Evolutionary conservation across 768 basidiomycete species (phyloP).

Genomic region (Leccinum longicurvipes): DNA sequence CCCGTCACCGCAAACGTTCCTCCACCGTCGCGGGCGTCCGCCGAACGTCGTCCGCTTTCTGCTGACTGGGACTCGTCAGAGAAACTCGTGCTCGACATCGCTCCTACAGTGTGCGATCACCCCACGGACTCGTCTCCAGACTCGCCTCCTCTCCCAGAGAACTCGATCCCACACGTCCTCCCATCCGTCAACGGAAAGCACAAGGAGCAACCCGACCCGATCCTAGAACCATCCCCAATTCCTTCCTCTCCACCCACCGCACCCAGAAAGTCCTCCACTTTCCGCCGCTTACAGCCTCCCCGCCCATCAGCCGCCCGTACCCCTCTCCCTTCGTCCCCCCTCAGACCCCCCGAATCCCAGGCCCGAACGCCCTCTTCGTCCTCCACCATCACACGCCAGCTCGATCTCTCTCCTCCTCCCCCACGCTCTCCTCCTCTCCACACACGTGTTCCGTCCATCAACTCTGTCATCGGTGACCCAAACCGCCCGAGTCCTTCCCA

Average conservation of each 20-base stretch:
- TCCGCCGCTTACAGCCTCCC: slow-evolving; percentile 46
- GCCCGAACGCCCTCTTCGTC: slow-evolving; percentile 18
- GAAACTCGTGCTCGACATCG: slow-evolving; percentile 16
- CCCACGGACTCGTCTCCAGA: not conserved
- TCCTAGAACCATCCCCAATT: slow-evolving; percentile 10
- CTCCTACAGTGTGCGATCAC: not conserved
- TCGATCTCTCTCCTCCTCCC: slow-evolving; percentile 19
- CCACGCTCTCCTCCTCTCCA: slow-evolving; percentile 27
- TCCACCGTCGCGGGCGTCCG: slow-evolving; percentile 11
- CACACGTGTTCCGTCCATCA: slow-evolving; percentile 34
- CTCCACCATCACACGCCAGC: slow-evolving; percentile 21
- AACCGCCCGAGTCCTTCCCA: slow-evolving; percentile 8
- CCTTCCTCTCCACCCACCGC: not conserved
- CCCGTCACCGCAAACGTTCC: slow-evolving; percentile 24
- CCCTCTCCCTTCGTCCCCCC: slow-evolving; percentile 33
- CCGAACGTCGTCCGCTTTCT: slow-evolving; percentile 5
- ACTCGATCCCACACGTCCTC: not conserved
- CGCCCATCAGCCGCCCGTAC: slow-evolving; percentile 22
- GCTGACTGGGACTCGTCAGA: slow-evolving; percentile 22
- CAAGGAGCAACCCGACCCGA: slow-evolving; percentile 2
- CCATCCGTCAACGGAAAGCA: slow-evolving; percentile 9
- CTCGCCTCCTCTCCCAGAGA: not conserved
- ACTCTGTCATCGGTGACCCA: slow-evolving; percentile 14
- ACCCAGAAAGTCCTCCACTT: slow-evolving; percentile 43
- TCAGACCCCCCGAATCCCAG: slow-evolving; percentile 29